Conservation (phyloP, 257 asterid species). For the Nicotiana paniculata region DNA sequence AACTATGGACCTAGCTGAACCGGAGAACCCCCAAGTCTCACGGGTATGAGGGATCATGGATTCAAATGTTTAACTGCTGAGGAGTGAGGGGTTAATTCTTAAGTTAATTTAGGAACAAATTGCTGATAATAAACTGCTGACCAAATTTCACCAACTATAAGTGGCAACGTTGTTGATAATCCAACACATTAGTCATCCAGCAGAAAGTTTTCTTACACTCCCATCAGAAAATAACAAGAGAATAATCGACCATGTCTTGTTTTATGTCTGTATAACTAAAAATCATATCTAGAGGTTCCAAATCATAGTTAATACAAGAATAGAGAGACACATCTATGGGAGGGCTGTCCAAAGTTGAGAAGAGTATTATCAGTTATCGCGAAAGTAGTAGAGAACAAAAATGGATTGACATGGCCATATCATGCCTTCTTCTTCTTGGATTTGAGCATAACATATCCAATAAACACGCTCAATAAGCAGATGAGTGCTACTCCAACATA, state of each 20-base stretch:
- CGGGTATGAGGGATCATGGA: too few species aligned
- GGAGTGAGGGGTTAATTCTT: too few species aligned
- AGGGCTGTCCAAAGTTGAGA: background rate
- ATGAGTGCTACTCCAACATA: slow-evolving; percentile 54
- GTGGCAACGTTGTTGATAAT: too few species aligned
- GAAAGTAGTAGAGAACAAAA: background rate
- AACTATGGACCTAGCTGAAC: too few species aligned
- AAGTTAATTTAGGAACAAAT: too few species aligned
- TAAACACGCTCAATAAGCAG: slow-evolving; percentile 57
- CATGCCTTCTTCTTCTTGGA: slow-evolving; percentile 77
- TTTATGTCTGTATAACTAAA: background rate
- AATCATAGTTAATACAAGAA: background rate
- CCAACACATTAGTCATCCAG: too few species aligned
- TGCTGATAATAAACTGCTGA: too few species aligned
- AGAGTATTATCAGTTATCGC: background rate
- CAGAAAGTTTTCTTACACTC: too few species aligned
- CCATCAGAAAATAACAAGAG: too few species aligned
- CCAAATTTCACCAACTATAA: too few species aligned
- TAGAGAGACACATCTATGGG: background rate
- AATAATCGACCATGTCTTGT: background rate
- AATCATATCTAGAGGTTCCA: background rate
- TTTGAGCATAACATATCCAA: slow-evolving; percentile 82
- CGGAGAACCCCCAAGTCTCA: too few species aligned
- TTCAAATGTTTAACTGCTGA: too few species aligned
- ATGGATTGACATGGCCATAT: slow-evolving; percentile 1